These are phyloP conservation scores for Pulveroboletus ravenelii DNA, from an alignment of 768 basidiomycete genomes.

Conservation along the genomic window DNA sequence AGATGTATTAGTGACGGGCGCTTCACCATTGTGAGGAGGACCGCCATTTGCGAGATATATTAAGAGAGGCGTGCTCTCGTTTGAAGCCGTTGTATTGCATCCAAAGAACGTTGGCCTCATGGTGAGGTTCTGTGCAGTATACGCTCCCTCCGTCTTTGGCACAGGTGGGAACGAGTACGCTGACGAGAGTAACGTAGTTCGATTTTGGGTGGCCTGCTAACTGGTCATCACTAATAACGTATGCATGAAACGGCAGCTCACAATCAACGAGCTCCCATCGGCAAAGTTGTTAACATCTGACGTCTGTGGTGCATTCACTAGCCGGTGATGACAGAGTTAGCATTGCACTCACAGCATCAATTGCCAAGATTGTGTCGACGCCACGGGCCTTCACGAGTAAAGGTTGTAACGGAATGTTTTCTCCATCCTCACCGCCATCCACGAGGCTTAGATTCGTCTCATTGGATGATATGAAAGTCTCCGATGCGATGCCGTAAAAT, in stretches of 20 bases:
- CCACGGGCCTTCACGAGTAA: conserved; percentile 43
- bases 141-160: conserved; percentile 23
- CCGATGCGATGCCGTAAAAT: conserved; percentile 33
- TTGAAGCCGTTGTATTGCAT: conserved; percentile 29
- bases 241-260: conserved; percentile 3
- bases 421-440: conserved; percentile 42
- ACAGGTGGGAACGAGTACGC: conserved; percentile 33
- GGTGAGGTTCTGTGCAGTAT: conserved; percentile 34
- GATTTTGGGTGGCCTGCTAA: conserved; percentile 33
- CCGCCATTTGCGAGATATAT: conserved; percentile 59
- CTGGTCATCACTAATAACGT: neutral
- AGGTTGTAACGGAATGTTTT: conserved; percentile 46
- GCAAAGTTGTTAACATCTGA: conserved; percentile 17
- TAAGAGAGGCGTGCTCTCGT: conserved; percentile 40
- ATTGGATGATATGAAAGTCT: conserved; percentile 31
- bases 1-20: conserved; percentile 39
- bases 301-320: conserved; percentile 5
- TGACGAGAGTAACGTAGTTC: conserved; percentile 32
- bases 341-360: conserved; percentile 36
- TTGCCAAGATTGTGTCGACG: conserved; percentile 47
- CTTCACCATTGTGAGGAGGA: conserved; percentile 33
- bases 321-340: neutral
- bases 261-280: conserved; percentile 26
- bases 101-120: conserved; percentile 45
- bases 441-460: conserved; percentile 32